Evolutionary conservation across 2,329 filamentous ascomycete genomes (phyloP).

Genomic region (Celoporthe dispersa): DNA sequence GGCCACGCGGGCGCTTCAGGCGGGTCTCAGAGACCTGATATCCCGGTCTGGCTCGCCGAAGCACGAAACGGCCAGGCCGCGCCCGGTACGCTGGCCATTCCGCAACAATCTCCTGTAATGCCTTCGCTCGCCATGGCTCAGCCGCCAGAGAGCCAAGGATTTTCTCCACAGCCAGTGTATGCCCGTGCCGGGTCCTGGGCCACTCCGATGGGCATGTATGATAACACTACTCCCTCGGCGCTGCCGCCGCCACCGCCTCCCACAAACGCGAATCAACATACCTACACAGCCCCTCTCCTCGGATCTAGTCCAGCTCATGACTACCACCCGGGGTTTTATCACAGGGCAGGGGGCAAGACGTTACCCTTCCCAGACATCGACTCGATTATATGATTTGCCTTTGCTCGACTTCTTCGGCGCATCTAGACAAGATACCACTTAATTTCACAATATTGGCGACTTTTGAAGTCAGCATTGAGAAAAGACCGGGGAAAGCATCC

Average conservation of each 20-base stretch:
- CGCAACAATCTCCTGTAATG: constrained; percentile 9
- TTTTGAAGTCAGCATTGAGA: not conserved
- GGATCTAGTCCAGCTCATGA: not conserved
- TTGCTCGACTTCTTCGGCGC: not conserved
- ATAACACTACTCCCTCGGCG: not conserved
- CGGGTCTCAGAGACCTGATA: constrained; percentile 4
- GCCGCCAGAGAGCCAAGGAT: not conserved
- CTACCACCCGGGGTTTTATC: constrained; percentile 9
- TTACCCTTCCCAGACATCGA: constrained; percentile 12
- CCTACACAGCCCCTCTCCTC: not conserved
- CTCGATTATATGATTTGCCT: constrained; percentile 4
- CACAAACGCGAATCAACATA: not conserved
- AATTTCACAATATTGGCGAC: not conserved
- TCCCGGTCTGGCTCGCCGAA: constrained; percentile 15
- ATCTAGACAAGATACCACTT: not conserved
- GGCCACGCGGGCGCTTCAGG: not conserved
- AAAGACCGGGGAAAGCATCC: not conserved
- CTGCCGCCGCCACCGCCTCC: not conserved
- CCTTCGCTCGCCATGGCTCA: not conserved
- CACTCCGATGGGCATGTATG: not conserved
- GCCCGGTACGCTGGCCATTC: constrained; percentile 1
- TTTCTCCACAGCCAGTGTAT: not conserved
- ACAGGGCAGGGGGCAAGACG: constrained; percentile 12
- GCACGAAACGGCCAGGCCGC: constrained; percentile 1
- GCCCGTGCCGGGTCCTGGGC: not conserved